Evolutionary conservation across 2,329 filamentous ascomycete species (phyloP), one percentile per base, ranked within the genome.

Genomic region (Escovopsis sp.): DNA sequence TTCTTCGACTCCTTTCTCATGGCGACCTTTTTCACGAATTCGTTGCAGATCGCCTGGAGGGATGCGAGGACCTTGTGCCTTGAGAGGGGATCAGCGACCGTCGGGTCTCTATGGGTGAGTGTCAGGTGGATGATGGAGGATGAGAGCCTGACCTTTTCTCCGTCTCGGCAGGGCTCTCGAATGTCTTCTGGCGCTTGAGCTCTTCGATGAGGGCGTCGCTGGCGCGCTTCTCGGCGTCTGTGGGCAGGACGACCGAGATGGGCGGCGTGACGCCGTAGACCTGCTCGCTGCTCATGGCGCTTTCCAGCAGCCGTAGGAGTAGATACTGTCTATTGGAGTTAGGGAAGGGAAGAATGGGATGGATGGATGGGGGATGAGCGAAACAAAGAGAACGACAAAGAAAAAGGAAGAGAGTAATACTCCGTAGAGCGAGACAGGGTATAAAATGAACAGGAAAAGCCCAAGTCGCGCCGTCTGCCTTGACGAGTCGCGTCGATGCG

Each of bases 161-260:
- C 3, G 84, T 93, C 53, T 92, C 90, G 30, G 82, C 69, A 12
- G 76, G 70, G 35, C 73, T 75, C 58, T 96, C 90, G 49, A 94
- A 98, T 35, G 90, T 94, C 59, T 92, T 88, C 59, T 94, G 83
- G 28, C 68, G 68, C 54, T 85, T 85, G 41, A 98, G 63, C 58
- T 94, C 87, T 37, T 82, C 75, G 38, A 94, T 71, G 31, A 98
- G 70, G 37, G 77, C 68, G 45, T 85, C 77, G 48, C 84, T 92
- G 34, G 80, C 72, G 43, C 78, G 69, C 38, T 79, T 72, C 55
- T 98, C 88, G 27, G 70, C 63, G 37, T 79, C 70, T 1, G 80
- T 90, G 4, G 90, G 90, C 17, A 86, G 66, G 16, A 68, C 65
- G 11, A 68, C 70, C 15, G 86, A 93, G 27, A 98, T 83, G 32